Evolutionary conservation across 805 yeast species (phyloP).

Genomic region (Starmera dryadoides): DNA sequence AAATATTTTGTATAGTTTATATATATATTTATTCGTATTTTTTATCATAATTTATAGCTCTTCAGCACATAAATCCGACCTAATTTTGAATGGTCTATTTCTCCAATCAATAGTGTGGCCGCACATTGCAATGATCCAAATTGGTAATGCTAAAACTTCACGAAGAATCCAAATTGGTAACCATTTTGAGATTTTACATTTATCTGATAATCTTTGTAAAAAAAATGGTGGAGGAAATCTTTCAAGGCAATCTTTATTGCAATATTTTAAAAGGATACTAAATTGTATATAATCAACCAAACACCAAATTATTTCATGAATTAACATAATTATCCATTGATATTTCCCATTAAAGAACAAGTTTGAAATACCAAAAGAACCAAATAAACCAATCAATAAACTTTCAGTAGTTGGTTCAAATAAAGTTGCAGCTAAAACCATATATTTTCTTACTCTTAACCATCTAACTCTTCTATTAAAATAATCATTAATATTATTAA

Average conservation of each 20-base stretch:
- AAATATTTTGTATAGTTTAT: too few species aligned
- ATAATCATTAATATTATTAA: conserved; percentile 42
- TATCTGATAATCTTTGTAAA: conserved; percentile 17
- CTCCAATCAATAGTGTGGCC: conserved; percentile 80
- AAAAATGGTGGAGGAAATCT: conserved; percentile 20
- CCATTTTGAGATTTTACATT: conserved; percentile 15
- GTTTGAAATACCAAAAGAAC: conserved; percentile 49
- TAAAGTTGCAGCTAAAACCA: conserved; percentile 80
- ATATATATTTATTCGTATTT: neutral
- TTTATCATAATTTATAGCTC: conserved; percentile 30
- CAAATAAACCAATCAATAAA: conserved; percentile 57
- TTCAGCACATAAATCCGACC: conserved; percentile 71
- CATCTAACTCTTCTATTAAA: conserved; percentile 68
- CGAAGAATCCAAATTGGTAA: conserved; percentile 55
- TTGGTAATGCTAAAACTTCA: conserved; percentile 71
- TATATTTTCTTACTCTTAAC: conserved; percentile 80
- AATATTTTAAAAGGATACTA: conserved; percentile 29
- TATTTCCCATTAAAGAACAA: conserved; percentile 31
- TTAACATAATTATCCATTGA: conserved; percentile 29
- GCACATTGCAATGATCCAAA: conserved; percentile 74
- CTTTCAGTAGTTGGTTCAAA: conserved; percentile 85
- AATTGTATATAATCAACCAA: conserved; percentile 56
- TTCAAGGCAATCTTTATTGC: conserved; percentile 12
- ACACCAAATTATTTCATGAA: conserved; percentile 61
- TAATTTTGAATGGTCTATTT: conserved; percentile 66